Evolutionary conservation across 2,329 filamentous ascomycete species (phyloP).

Genomic region (Talaromyces sp.): DNA sequence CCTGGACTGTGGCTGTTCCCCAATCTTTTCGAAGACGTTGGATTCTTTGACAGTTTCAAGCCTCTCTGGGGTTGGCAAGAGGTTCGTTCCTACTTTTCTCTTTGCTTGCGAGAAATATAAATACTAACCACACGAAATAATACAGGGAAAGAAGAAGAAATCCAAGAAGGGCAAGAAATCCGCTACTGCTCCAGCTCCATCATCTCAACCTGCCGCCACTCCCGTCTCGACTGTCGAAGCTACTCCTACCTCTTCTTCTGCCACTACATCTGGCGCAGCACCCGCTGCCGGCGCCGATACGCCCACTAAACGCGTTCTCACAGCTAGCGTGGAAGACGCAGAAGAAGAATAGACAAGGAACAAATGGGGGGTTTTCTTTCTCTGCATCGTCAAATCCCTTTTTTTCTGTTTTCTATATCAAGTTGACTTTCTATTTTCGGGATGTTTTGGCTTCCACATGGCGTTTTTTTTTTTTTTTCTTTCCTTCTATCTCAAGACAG

Average conservation of each 20-base stretch:
- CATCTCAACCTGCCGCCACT: background rate
- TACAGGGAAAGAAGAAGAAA: conserved; percentile 35
- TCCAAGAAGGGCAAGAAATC: conserved; percentile 20
- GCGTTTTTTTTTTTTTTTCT: background rate
- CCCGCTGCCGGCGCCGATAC: background rate
- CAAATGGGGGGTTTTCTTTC: background rate
- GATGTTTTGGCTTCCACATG: background rate
- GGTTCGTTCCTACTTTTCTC: conserved; percentile 48
- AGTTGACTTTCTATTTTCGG: background rate
- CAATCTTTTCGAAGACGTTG: conserved; percentile 96
- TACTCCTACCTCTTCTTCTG: conserved; percentile 23
- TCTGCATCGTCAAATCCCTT: background rate
- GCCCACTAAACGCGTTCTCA: conserved; percentile 30
- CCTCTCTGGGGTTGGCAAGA: conserved; percentile 98
- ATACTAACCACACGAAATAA: conserved; percentile 1
- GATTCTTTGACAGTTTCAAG: conserved; percentile 94
- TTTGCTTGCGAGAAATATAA: background rate
- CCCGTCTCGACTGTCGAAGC: background rate
- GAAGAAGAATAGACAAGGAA: conserved; percentile 26
- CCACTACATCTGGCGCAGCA: background rate
- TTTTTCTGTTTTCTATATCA: background rate
- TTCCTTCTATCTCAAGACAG: background rate
- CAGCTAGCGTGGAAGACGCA: conserved; percentile 42
- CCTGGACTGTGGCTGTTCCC: conserved; percentile 98
- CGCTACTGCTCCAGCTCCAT: background rate